phyloP scores from a whole-genome alignment of 108 stramenopile genomes.

The Cyclostephanos tholiformis region DNA sequence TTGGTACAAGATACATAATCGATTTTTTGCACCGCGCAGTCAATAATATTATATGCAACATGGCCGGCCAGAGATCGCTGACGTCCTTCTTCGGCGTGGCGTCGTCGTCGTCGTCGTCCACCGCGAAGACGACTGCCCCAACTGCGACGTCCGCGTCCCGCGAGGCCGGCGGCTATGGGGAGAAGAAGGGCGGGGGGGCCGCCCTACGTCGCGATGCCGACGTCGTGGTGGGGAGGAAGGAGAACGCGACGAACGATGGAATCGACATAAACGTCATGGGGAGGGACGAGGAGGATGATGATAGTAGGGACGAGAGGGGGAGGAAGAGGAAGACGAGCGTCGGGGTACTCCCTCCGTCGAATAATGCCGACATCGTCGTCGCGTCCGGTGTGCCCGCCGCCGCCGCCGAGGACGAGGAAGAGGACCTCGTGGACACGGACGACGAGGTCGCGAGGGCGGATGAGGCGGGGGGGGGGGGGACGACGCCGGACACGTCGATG shows the following conservation, averaged over 20 bases:
- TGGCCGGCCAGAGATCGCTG: constrained; percentile 31
- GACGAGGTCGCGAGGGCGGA: constrained; percentile 44
- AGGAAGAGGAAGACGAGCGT: no score
- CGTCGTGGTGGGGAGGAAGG: constrained; percentile 2
- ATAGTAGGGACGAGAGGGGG: not conserved
- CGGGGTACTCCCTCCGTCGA: no score
- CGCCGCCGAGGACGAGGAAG: constrained; percentile 4
- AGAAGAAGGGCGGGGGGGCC: not conserved
- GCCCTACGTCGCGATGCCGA: no score
- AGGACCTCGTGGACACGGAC: constrained; percentile 32
- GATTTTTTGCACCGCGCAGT: no score
- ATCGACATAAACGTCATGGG: no score
- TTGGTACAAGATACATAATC: no score
- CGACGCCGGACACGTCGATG: not conserved
- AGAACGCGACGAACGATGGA: constrained; percentile 1
- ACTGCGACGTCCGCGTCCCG: not conserved
- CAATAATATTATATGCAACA: no score
- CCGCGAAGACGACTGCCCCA: not conserved
- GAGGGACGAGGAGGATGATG: no score
- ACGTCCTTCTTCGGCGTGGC: constrained; percentile 58
- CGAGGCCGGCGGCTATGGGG: constrained; percentile 3
- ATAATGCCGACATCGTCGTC: no score
- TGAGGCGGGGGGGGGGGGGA: no score
- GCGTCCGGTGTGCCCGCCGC: no score
- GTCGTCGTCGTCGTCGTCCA: not conserved